Base-by-base conservation (phyloP, 2,329 filamentous ascomycete species). In the Pleoardoris graminearum region DNA sequence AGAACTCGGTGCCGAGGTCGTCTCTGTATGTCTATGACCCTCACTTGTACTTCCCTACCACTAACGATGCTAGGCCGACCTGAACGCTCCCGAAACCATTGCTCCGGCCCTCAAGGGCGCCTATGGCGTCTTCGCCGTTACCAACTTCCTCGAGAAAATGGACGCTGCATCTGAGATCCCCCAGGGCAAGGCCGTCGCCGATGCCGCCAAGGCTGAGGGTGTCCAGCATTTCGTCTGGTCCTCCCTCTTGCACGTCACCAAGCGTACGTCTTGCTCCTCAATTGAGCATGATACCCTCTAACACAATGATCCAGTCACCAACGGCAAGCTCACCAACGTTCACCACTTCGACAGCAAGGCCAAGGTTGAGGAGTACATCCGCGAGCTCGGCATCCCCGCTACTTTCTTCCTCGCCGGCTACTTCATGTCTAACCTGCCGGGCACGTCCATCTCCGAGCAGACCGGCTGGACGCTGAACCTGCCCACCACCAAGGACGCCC, bases 261-360 rank as follows among this genome's bases (percentile, higher is more conserved):
- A 61, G 27, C 32, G 41, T 50, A 44, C 16, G 38, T 44, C 25
- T 33, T 37, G 19, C 23, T 14, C 11, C 3, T 22, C 23, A 4
- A 12, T 12, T 27, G 22, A 19, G n/a, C 30, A n/a, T 29, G 32
- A 29, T 16, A n/a, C 4, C n/a, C 5, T 30, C 33, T 47, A 29
- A 47, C 33, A 37, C 23, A 11, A 29, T 29, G n/a, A 29, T 7
- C n/a, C 16, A 47, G 44, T 55, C 7, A 63, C 58, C 7, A 55
- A 59, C n/a, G 74, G 73, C 11, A 70, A 69, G 22, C 66, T 75
- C 21, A 56, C 59, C 7, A 60, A 72, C 25, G 69, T 76, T 11
- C 58, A 76, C 50, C 79, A 82, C 58, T 86, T 85, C 53, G 82
- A 86, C 63, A 70, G 68, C 62, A 85, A 85, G 66, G 81, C 82